Evolutionary conservation across 163 green algal genomes (phyloP).

Genomic region (Botryococcus braunii): DNA sequence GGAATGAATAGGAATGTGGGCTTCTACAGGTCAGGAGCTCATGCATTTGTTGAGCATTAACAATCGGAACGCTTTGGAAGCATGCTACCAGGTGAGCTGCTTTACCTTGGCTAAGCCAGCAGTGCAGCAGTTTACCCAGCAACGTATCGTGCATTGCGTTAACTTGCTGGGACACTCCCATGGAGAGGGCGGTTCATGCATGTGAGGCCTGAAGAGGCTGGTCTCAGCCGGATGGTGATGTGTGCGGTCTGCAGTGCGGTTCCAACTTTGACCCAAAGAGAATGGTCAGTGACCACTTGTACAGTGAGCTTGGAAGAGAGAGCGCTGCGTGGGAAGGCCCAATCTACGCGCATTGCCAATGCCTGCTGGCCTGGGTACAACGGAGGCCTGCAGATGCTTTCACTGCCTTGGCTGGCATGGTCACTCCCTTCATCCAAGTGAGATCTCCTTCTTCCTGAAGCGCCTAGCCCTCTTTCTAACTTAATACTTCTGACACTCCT

Average conservation of each 20-base stretch:
- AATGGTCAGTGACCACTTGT: neutral
- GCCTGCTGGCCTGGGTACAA: slow-evolving; percentile 13
- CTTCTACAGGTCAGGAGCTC: slow-evolving; percentile 12
- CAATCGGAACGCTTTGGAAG: slow-evolving; percentile 10
- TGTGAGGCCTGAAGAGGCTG: slow-evolving; percentile 9
- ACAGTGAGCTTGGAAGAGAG: neutral
- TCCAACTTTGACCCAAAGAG: neutral
- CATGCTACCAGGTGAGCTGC: slow-evolving; percentile 11
- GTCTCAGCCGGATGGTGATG: slow-evolving; percentile 1
- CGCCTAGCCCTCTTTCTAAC: neutral
- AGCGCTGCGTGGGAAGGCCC: slow-evolving; percentile 23
- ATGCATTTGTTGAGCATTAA: slow-evolving; percentile 17
- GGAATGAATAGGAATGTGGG: too few relatives aligned
- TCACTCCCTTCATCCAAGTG: slow-evolving; percentile 26
- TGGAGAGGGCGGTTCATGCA: slow-evolving; percentile 7
- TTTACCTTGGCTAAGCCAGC: slow-evolving; percentile 1
- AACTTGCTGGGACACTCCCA: neutral
- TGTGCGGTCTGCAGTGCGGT: neutral
- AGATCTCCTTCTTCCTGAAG: neutral
- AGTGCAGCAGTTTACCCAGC: neutral
- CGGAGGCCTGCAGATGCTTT: slow-evolving; percentile 20
- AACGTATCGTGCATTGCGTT: neutral
- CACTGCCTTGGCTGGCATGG: slow-evolving; percentile 8
- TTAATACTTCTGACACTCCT: neutral
- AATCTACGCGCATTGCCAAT: slow-evolving; percentile 15